Percentiles rank a stretch among this genome's conserved stretches.
Evolutionary conservation across 495 filamentous ascomycete genomes (phyloP).

Genomic region (Neurospora sp.): DNA sequence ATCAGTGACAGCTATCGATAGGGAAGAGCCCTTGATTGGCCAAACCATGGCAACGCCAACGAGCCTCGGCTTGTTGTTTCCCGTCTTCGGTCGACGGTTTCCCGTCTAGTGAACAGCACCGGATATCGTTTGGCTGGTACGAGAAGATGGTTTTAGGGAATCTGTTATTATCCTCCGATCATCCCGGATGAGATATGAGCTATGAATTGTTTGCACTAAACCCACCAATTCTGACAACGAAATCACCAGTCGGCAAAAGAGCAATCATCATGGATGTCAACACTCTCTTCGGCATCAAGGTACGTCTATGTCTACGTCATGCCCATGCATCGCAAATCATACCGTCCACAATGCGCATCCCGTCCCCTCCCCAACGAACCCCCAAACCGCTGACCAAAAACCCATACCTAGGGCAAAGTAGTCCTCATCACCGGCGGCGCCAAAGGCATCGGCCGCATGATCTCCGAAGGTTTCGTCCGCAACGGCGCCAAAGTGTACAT

Average conservation of each 20-base stretch:
- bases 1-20: not conserved
- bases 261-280: constrained; percentile 40
- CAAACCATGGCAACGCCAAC: not conserved
- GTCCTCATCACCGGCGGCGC: constrained; percentile 34
- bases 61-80: not conserved
- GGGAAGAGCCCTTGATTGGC: not conserved
- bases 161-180: not conserved
- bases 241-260: not conserved
- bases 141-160: not conserved
- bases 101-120: not conserved
- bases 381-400: not conserved
- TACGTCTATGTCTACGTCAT: constrained; percentile 14
- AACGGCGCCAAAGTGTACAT: constrained; percentile 82
- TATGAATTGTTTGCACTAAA: not conserved
- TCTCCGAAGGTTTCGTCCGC: constrained; percentile 63
- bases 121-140: not conserved
- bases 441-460: constrained; percentile 68
- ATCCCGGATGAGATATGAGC: not conserved
- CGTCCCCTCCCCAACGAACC: not conserved
- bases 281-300: constrained; percentile 50
- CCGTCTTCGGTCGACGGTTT: not conserved
- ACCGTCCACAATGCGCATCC: not conserved
- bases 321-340: not conserved
- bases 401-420: constrained; percentile 24
- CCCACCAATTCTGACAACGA: not conserved